Base-by-base conservation (phyloP, 805 yeast genomes). In the Cyberlindnera bimundalis region DNA sequence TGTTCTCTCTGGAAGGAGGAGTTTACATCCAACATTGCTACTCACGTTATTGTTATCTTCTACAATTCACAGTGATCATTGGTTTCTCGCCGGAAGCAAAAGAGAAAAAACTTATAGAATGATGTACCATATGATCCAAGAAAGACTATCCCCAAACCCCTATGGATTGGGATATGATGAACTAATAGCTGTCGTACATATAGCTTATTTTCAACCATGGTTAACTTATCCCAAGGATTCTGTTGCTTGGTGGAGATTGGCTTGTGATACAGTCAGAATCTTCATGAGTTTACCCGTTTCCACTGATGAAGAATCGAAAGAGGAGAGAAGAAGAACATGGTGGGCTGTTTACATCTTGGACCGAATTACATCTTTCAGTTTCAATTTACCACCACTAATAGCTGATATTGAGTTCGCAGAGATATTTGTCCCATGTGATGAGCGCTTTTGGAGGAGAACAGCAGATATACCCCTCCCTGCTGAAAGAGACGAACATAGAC, bases 261-360 rank as follows among this genome's bases (percentile, higher is more conserved):
- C 53, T 9, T 47, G 49, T 39, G 42, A 47, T 4, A 33, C 53
- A 5, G 42, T 47, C 4, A 36, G 29, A 13, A 20, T 34, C 2
- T 37, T 54, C 11, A 39, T 43, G 31, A 42, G 37, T 14, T 26
- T 26, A 17, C 32, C 40, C 4, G 20, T 29, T 3, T n/a, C 37
- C 2, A 19, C 26, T 31, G 41, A 45, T 45, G 52, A 62, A 33
- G 69, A 64, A 35, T 21, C 41, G 2, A 52, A 60, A 21, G 73
- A 68, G 38, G 73, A 68, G 40, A 53, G 60, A 37, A 52, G 70
- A 18, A 54, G 73, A 17, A 55, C 60, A 2, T 68, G 71, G 71
- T 67, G 72, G 71, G 57, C 63, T 8, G 46, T 68, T 3, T 68
- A 65, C 40, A 47, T 64, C 24, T 49, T 67, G n/a, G 73, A 68